These are phyloP conservation scores for Lyophyllum decastes DNA, from an alignment of 768 basidiomycete genomes.

Conservation along the genomic window DNA sequence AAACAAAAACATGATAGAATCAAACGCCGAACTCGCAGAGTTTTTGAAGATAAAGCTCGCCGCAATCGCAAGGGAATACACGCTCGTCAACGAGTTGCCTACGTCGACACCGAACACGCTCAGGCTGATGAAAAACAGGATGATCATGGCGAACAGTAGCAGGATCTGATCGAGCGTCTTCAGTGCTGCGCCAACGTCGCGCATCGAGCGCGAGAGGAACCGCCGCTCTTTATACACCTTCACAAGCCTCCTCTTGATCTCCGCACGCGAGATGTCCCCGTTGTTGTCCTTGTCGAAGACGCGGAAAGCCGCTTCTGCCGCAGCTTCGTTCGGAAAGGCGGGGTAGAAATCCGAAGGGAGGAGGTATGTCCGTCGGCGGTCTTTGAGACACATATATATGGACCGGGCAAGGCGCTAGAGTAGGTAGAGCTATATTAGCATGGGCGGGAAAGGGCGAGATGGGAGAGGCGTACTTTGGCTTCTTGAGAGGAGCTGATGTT, in stretches of 20 bases:
- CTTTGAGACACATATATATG: slow-evolving; percentile 64
- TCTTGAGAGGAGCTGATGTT: slow-evolving; percentile 59
- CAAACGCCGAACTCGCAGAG: slow-evolving; percentile 71
- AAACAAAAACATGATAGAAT: slow-evolving; percentile 81
- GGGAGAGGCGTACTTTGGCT: slow-evolving; percentile 53
- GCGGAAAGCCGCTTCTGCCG: slow-evolving; percentile 68
- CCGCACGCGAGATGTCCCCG: slow-evolving; percentile 73
- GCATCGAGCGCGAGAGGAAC: slow-evolving; percentile 74
- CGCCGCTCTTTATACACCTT: slow-evolving; percentile 80
- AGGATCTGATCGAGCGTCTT: slow-evolving; percentile 64
- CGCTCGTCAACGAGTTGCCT: slow-evolving; percentile 64
- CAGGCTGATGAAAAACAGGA: slow-evolving; percentile 74
- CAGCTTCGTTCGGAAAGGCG: slow-evolving; percentile 58
- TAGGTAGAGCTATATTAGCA: background rate
- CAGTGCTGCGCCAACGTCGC: slow-evolving; percentile 70
- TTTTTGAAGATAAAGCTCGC: slow-evolving; percentile 83
- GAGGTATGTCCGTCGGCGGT: slow-evolving; percentile 58
- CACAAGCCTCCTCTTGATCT: slow-evolving; percentile 69
- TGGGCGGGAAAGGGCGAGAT: background rate
- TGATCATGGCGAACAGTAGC: slow-evolving; percentile 59
- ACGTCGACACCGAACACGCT: slow-evolving; percentile 72
- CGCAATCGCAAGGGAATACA: slow-evolving; percentile 73
- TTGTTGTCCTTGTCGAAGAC: slow-evolving; percentile 79
- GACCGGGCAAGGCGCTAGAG: slow-evolving; percentile 65
- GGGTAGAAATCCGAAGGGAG: slow-evolving; percentile 70